Base-by-base conservation (phyloP, 169 alveolate genomes). In the Fabrea salina region DNA sequence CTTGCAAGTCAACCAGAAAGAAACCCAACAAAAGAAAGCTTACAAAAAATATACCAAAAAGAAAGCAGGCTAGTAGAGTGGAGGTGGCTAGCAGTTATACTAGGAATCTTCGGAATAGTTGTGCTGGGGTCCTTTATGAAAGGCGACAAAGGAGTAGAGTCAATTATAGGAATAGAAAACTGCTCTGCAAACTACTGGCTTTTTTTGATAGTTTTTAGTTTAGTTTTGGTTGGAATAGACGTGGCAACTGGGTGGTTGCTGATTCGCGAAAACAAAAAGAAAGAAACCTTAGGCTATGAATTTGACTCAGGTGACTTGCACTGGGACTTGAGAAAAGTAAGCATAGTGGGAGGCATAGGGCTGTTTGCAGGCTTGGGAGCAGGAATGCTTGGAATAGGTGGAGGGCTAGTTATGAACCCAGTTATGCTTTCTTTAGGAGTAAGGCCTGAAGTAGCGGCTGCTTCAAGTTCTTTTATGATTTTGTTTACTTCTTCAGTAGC, bases 391-490 rank as follows among this genome's bases (percentile, higher is more conserved):
- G 77, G 77, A 13, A 39, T 67, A 5, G 77, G 77, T 11, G 77
- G 77, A 41, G 77, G 47, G 7, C 8, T 67, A 13, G 22, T 67
- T 41, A 8, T 67, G 13, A 39, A 16, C 22, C 77, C 77, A 13
- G 13, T 8, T 5, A 16, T 67, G 6, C 5, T 67, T 5, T 5
- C 7, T 5, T 5, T 39, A 6, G 66, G 66, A 5, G 6, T 67
- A 8, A 33, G 61, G 25, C 67, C 77, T 8, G 61, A 40, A 39
- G 61, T 40, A 19, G 19, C 30, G 11, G 37, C 77, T 40, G 56
- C 77, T 22, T 40, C 77, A 40, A 13, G 64, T 13, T 40, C 64
- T 5, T 67, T 67, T 40, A 13, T 67, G 61, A 67, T 67, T 39
- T 33, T 37, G 5, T 67, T 67, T 67, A 67, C 66, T 6, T 40